These are phyloP conservation scores for Alternaria solani DNA, from an alignment of 2,329 filamentous ascomycete species.

Conservation along the genomic window DNA sequence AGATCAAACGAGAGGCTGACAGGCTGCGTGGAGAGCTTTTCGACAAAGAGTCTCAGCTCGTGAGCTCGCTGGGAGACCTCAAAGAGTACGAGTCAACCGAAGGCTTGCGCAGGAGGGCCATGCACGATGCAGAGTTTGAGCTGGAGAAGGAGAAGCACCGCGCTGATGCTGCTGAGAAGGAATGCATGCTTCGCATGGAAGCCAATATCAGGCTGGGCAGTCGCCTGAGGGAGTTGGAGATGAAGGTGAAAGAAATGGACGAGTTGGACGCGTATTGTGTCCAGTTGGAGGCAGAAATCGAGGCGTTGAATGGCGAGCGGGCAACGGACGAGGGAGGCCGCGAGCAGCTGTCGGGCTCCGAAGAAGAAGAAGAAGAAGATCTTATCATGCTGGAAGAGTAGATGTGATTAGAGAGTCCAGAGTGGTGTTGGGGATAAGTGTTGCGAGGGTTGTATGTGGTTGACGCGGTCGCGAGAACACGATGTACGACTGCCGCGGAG, in stretches of 20 bases:
- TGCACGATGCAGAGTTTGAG: not conserved
- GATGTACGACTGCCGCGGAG: slow-evolving; percentile 7
- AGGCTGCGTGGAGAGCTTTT: not conserved
- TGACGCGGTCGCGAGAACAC: not conserved
- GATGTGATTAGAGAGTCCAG: not conserved
- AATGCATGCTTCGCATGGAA: not conserved
- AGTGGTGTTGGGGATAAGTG: not conserved
- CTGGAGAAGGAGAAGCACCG: slow-evolving; percentile 1
- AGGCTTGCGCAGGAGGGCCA: not conserved
- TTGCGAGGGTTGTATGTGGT: not conserved
- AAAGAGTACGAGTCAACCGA: slow-evolving; percentile 3
- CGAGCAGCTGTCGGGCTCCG: not conserved
- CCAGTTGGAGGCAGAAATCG: not conserved
- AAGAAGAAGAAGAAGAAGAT: not conserved
- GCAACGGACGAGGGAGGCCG: not conserved
- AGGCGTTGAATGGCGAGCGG: not conserved
- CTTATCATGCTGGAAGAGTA: not conserved
- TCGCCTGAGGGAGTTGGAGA: slow-evolving; percentile 1
- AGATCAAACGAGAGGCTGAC: slow-evolving; percentile 3
- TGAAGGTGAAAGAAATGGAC: not conserved
- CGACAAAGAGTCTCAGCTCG: slow-evolving; percentile 4
- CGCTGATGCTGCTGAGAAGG: slow-evolving; percentile 3
- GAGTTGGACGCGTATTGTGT: slow-evolving; percentile 7
- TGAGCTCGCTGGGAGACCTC: not conserved
- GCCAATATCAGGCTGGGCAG: not conserved